Evolutionary conservation across 371 early-diverging fungal species (phyloP).

Genomic region (Phascolomyces articulosus): DNA sequence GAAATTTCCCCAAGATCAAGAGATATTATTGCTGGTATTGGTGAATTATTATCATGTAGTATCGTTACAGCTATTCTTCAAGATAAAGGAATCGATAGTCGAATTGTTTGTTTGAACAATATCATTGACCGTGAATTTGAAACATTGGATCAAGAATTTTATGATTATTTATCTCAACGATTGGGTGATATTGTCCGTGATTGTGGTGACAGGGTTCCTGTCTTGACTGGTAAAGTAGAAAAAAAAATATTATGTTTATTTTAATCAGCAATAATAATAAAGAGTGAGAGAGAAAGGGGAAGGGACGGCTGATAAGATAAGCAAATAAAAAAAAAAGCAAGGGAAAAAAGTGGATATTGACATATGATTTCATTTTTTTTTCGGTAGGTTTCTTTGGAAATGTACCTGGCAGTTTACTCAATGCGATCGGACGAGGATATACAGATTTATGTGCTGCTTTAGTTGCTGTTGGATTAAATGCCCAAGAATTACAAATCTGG

Average conservation of each 20-base stretch:
- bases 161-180: slow-evolving; percentile 79
- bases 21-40: slow-evolving; percentile 95
- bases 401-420: slow-evolving; percentile 91
- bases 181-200: slow-evolving; percentile 64
- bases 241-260: no score
- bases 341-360: no score
- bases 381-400: slow-evolving; percentile 92
- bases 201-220: slow-evolving; percentile 74
- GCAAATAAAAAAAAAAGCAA: slow-evolving; percentile 6
- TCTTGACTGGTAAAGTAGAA: slow-evolving; percentile 75
- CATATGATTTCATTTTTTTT: no score
- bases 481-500: slow-evolving; percentile 96
- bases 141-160: slow-evolving; percentile 86
- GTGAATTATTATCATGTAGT: slow-evolving; percentile 91
- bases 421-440: slow-evolving; percentile 96
- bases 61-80: slow-evolving; percentile 83
- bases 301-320: neutral
- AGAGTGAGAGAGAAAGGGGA: no score
- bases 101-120: slow-evolving; percentile 82
- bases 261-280: no score
- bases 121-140: slow-evolving; percentile 77
- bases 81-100: slow-evolving; percentile 81
- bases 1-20: slow-evolving; percentile 96
- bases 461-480: slow-evolving; percentile 85
- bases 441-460: slow-evolving; percentile 98